Evolutionary conservation across 176 grass and related monocot genomes (phyloP), one percentile per base, ranked within the genome.

Genomic region (Urochloa ruziziensis): DNA sequence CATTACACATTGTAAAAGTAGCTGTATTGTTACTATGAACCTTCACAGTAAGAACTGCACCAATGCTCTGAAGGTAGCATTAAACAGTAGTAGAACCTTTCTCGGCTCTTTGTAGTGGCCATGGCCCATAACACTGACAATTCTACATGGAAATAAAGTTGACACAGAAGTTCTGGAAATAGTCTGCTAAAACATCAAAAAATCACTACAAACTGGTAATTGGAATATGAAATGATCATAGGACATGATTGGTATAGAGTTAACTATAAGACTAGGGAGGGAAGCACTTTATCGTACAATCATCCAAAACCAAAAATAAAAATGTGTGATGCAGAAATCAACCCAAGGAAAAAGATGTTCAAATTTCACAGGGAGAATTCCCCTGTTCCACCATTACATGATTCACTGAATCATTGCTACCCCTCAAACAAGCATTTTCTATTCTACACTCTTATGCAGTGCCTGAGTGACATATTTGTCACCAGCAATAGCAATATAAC

Each of bases 61-160:
- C 49, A 68, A 67, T n/a, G 35, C 13, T 56, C 34, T 64, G 24
- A 82, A 61, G 68, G 30, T 70, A 54, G 53, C 39, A 69, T 43
- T 23, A 68, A 84, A 71, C 48, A 59, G 23, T 5, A 54, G 70
- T 57, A 44, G 49, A 75, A 29, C 52, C 29, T 65, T 48, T 83
- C 30, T 49, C 21, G n/a, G 21, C 53, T n/a, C 53, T 56, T 56
- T 56, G 24, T 37, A 53, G 60, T n/a, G 13, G 44, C 64, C 43
- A 51, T 64, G 43, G 81, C 23, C 69, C 69, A 72, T 63, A 70
- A 62, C 36, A 84, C 9, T 68, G 42, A 49, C 70, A 69, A 68
- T 42, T 44, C 46, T 62, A 52, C 49, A 77, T 47, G 18, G 6
- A 78, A 58, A 85, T 14, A 60, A 67, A 34, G 35, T 62, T 0